A percentile compares a stretch with the other conserved stretches of the same genome.
Conservation (phyloP, 2,329 filamentous ascomycete species). For the Ambrosiella beaveri region DNA sequence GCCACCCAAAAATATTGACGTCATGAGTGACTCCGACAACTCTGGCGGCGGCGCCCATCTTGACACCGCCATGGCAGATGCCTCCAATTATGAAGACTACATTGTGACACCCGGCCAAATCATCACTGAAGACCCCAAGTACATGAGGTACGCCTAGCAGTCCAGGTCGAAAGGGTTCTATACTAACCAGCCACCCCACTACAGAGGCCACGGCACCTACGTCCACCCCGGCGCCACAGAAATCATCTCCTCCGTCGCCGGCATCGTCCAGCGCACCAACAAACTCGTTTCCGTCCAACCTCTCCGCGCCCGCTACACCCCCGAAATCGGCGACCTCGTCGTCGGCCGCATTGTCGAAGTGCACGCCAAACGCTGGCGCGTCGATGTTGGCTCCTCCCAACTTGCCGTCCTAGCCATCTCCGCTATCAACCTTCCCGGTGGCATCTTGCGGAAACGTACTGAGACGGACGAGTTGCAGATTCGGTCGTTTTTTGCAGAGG, state of each 20-base stretch:
- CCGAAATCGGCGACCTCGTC: conserved; percentile 90
- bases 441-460: conserved; percentile 77
- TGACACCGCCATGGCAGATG: conserved; percentile 22
- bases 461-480: conserved; percentile 96
- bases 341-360: conserved; percentile 89
- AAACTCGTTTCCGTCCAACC: conserved; percentile 87
- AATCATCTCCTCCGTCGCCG: conserved; percentile 81
- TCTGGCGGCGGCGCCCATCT: conserved; percentile 30
- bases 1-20: conserved; percentile 15
- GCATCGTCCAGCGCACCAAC: conserved; percentile 83
- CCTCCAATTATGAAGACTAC: conserved; percentile 24
- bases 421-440: conserved; percentile 86
- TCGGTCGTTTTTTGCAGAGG: conserved; percentile 89
- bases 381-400: conserved; percentile 78
- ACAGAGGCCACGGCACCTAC: conserved; percentile 84
- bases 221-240: conserved; percentile 41
- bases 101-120: conserved; percentile 80
- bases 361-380: conserved; percentile 83
- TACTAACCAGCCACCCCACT: not conserved
- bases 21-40: conserved; percentile 27
- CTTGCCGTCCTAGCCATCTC: conserved; percentile 72
- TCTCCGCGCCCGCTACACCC: conserved; percentile 79
- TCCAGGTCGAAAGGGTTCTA: not conserved
- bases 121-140: conserved; percentile 84
- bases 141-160: conserved; percentile 53